These are phyloP conservation scores for Venturia oleaginea DNA, from an alignment of 2,329 filamentous ascomycete genomes.

Conservation along the genomic window DNA sequence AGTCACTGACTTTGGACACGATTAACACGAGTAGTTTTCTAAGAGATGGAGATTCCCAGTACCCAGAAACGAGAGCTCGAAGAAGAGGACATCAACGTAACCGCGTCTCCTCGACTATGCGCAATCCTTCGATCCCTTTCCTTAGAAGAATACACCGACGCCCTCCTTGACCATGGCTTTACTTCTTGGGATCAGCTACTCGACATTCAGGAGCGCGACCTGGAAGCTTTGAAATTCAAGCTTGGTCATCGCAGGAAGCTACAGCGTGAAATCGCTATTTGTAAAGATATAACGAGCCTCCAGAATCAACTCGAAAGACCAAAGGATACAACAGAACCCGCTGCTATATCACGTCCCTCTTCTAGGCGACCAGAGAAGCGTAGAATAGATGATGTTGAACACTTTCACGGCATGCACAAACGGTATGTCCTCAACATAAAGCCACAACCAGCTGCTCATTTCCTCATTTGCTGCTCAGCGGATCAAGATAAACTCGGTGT, in stretches of 20 bases:
- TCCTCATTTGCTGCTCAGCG: background rate
- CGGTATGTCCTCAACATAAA: background rate
- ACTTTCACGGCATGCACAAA: background rate
- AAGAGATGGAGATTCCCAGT: background rate
- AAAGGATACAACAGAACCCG: background rate
- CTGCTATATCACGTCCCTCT: background rate
- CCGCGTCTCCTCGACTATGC: background rate
- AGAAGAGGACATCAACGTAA: background rate
- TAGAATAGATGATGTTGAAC: background rate
- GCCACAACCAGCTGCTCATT: background rate
- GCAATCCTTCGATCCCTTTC: background rate
- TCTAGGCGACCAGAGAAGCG: background rate
- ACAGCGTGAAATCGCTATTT: constrained; percentile 13
- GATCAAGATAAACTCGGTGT: background rate
- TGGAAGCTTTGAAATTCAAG: constrained; percentile 14
- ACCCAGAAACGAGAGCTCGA: background rate
- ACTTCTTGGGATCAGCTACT: constrained; percentile 15
- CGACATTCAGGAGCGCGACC: constrained; percentile 16
- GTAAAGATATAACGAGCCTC: background rate
- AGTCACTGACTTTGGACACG: background rate
- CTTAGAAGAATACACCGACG: constrained; percentile 8
- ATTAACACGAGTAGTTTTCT: background rate
- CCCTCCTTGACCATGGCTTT: constrained; percentile 16
- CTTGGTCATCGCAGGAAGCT: constrained; percentile 16
- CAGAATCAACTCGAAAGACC: background rate